Evolutionary conservation across 164 flowering plant genomes (phyloP), one percentile per base, ranked within the genome.

Genomic region (Nelumbo lutea): DNA sequence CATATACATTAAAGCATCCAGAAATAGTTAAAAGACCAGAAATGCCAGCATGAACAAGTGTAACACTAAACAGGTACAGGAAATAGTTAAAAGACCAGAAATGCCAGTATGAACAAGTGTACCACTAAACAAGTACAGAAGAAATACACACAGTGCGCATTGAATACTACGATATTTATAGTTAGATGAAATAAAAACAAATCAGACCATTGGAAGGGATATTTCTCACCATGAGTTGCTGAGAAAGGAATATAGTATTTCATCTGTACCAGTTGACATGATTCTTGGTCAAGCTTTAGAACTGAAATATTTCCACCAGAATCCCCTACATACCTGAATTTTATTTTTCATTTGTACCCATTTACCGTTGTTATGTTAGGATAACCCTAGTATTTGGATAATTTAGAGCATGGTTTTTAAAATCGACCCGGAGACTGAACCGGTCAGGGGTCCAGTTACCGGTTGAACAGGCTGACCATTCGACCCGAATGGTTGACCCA

Each of bases 261-360:
- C 97, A 90, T 94, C 44, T 68, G 76, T 61, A 79, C 79, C 13
- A 94, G 70, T 55, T 72, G 75, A 65, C 67, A 67, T 53, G 75
- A 72, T 68, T 85, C 90, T 74, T 71, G 70, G 42, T 86, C 85
- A 74, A 91, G 73, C 86, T 82, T 91, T 76, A 86, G 66, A 65
- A 90, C 84, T 13, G 85, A 76, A 66, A 90, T 68, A 78, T 83
- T 82, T 61, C 98, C 98, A 77, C 43, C 41, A 70, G 90, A 75
- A 79, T 91, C 88, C 80, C 98, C 98, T 62, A 82, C 70, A 68
- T 83, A 90, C 76, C 98, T 94, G 82, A 67, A 70, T 42, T 65
- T 27, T 10, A 38, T 6, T 14, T 52, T 13, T 68, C 15, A 51
- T 57, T 27, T 27, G 0, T 27, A 27, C 27, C 27, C 27, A 27